Evolutionary conservation across 1,139 yeast species (phyloP), one percentile per base, ranked within the genome.

Genomic region (Wickerhamiella pararugosa): DNA sequence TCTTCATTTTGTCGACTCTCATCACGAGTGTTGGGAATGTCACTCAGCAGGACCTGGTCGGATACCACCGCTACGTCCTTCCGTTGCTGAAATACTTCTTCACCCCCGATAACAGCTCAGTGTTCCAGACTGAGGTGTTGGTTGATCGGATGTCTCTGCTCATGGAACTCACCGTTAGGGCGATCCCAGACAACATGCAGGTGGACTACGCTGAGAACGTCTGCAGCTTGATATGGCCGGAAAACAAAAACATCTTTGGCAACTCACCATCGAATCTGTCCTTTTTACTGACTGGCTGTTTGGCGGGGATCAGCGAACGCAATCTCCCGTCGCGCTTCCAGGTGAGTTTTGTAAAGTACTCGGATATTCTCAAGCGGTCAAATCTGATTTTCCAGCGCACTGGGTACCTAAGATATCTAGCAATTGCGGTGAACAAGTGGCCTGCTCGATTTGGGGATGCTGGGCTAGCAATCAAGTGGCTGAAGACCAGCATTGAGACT

Each of bases 361-460:
- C 41, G 7, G 41, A 39, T 2, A 34, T 29, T 9, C 28, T 43
- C 21, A 10, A 34, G 9, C 42, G 37, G 11, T 35, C 46, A 2
- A 35, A 37, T 27, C 28, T 36, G 7, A 45, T 45, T 5, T 44
- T 45, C n/a, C 46, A 45, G 29, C 43, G 54, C 5, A 46, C 49
- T 1, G 51, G 49, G 0, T 48, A 44, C 32, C 43, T 52, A 25
- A 38, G 55, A 4, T 28, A 48, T 4, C 25, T 50, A 2, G 49
- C 54, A 1, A 29, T 48, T 10, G 32, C 47, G 0, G 49, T 47
- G 11, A 52, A 52, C 34, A 52, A 51, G 31, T 48, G 54, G 54
- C 47, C 48, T 4, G 37, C 34, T 3, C 35, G 36, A 7, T 11
- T 38, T 6, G 45, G 43, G 6, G 41, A 40, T 4, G 26, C 42